A percentile compares a stretch with the other conserved stretches of the same genome.
Evolutionary conservation across 2,329 filamentous ascomycete genomes (phyloP).

Genomic region (Aureobasidium lini): DNA sequence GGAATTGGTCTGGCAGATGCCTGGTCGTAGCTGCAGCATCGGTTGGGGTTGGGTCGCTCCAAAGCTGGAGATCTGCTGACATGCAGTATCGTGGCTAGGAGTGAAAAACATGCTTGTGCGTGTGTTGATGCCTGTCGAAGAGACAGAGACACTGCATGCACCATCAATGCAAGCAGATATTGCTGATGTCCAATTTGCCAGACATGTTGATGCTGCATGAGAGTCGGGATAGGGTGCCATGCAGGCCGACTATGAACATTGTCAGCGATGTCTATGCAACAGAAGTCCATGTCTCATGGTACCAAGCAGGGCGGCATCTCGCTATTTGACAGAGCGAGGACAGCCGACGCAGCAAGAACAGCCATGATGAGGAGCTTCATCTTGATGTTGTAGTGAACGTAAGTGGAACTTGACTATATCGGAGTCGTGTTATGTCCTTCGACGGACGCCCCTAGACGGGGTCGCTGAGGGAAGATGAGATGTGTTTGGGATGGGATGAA

Average conservation of each 20-base stretch:
- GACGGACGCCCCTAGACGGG: background rate
- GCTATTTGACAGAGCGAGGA: background rate
- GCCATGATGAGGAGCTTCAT: background rate
- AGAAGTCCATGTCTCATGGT: background rate
- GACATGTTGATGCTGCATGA: background rate
- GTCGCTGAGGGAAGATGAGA: no score
- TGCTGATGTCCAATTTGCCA: background rate
- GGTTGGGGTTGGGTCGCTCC: background rate
- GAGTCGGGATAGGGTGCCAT: constrained; percentile 1
- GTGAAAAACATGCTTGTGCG: constrained; percentile 11
- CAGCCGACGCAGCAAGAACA: background rate
- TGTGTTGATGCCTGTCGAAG: background rate
- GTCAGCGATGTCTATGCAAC: background rate
- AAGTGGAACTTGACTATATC: background rate
- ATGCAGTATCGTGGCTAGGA: background rate
- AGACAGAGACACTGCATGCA: constrained; percentile 1
- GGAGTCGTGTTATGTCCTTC: background rate
- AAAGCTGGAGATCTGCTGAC: background rate
- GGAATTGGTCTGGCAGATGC: background rate
- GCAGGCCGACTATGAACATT: background rate
- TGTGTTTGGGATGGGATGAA: no score
- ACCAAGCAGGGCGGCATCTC: constrained; percentile 9
- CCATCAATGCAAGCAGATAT: background rate
- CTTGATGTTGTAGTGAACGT: background rate
- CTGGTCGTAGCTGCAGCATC: background rate